Conservation (phyloP, 805 yeast genomes). For the Candida schatavii region DNA sequence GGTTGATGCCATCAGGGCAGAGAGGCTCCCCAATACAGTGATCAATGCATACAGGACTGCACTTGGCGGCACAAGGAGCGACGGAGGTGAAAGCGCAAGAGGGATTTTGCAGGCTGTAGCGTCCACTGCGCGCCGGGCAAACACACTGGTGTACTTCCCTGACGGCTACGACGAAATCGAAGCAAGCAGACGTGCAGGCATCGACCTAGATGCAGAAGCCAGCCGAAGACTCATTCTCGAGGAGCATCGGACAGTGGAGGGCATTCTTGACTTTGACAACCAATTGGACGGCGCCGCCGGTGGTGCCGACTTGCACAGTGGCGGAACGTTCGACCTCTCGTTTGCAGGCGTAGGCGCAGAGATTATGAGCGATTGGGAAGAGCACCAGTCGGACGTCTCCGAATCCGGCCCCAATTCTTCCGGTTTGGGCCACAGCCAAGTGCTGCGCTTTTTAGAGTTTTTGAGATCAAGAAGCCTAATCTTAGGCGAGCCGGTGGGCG, state of each 20-base stretch:
- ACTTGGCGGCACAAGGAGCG: not conserved
- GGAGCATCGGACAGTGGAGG: not conserved
- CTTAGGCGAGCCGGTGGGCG: constrained; percentile 1
- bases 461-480: constrained; percentile 7
- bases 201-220: not conserved
- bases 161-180: constrained; percentile 1
- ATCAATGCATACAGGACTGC: not conserved
- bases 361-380: constrained; percentile 5
- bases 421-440: constrained; percentile 5
- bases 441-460: constrained; percentile 13
- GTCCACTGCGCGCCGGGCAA: not conserved
- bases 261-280: not conserved
- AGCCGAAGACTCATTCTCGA: not conserved
- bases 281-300: not conserved
- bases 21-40: not conserved
- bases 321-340: constrained; percentile 18
- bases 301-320: constrained; percentile 2
- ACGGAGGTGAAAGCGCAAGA: too few relatives aligned
- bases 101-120: not conserved
- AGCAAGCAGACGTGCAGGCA: not conserved
- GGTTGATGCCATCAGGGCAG: not conserved
- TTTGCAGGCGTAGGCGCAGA: constrained; percentile 21
- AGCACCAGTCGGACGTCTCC: not conserved
- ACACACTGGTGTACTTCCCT: not conserved
- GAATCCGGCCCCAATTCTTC: constrained; percentile 2